phyloP scores from a whole-genome alignment of 306 rosid genomes.

The Glycine latifolia region DNA sequence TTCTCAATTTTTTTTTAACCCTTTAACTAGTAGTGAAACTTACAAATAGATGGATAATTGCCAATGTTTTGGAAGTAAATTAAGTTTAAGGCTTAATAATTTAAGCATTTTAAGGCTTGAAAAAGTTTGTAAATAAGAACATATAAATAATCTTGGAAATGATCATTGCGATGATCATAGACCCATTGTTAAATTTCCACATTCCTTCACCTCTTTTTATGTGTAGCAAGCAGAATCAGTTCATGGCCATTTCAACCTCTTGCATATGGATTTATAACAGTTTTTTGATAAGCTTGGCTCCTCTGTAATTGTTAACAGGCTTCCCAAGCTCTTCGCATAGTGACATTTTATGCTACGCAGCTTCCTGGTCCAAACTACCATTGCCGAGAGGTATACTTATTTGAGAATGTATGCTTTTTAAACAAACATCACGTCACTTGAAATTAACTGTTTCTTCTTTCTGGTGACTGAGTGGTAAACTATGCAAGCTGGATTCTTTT shows the following conservation, averaged over 20 bases:
- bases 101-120: not conserved
- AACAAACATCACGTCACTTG: conserved; percentile 7
- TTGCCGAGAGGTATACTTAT: too few relatives aligned
- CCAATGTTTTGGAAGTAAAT: conserved; percentile 7
- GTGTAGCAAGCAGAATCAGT: not conserved
- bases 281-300: conserved; percentile 32
- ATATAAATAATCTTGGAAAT: not conserved
- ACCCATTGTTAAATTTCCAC: not conserved
- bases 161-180: not conserved
- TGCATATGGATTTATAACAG: not conserved
- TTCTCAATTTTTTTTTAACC: not conserved
- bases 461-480: not conserved
- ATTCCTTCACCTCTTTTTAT: conserved; percentile 1
- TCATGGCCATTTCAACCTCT: not conserved
- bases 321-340: too few relatives aligned
- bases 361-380: too few relatives aligned
- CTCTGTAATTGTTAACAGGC: not conserved
- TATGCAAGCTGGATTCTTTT: not conserved
- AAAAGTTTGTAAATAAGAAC: not conserved
- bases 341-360: too few relatives aligned
- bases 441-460: conserved; percentile 3
- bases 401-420: too few relatives aligned
- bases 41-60: not conserved
- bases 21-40: not conserved
- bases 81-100: conserved; percentile 13